Evolutionary conservation across 345 rosid species (phyloP), one percentile per base, ranked within the genome.

Genomic region (Salix viminalis): DNA sequence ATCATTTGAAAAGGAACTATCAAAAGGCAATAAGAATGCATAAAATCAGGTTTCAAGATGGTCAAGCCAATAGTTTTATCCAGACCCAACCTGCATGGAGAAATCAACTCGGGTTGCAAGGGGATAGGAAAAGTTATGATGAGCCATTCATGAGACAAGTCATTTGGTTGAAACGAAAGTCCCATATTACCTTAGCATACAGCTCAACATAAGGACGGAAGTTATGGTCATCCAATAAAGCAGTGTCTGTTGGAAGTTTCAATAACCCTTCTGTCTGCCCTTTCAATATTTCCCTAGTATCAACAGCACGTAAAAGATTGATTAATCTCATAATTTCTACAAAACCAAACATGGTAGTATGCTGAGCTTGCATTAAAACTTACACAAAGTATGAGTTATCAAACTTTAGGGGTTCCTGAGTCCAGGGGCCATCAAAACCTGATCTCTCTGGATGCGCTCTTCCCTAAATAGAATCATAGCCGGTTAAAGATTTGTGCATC

Each of bases 341-440:
- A 72, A 36, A 74, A 42, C 74, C 23, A 54, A 32, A 4, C 5
- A 28, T 5, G 30, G 12, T n/a, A 67, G 39, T 39, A 46, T 65
- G 46, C 52, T 62, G 26, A 73, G 36, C 50, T 6, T 48, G 15
- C 48, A 67, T 74, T 48, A 68, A 79, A 80, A 69, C 83, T 91
- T 91, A 93, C 99, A 88, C 79, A n/a, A 96, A 96, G 83, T 96
- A 93, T 1, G 99, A 90, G 86, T 93, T 93, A 70, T 91, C 97
- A 80, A 96, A 93, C 86, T 93, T 93, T 77, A 93, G 87, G 56
- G 99, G 98, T 77, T 93, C 96, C 83, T 82, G 79, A 58, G 98
- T 95, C 99, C 99, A 95, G 52, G 99, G 92, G 54, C 99, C 99
- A 75, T 96, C 98, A 75, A 93, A 96, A 79, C 96, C 93, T 15